Evolutionary conservation across 306 rosid species (phyloP).

Genomic region (Cicer judaicum): DNA sequence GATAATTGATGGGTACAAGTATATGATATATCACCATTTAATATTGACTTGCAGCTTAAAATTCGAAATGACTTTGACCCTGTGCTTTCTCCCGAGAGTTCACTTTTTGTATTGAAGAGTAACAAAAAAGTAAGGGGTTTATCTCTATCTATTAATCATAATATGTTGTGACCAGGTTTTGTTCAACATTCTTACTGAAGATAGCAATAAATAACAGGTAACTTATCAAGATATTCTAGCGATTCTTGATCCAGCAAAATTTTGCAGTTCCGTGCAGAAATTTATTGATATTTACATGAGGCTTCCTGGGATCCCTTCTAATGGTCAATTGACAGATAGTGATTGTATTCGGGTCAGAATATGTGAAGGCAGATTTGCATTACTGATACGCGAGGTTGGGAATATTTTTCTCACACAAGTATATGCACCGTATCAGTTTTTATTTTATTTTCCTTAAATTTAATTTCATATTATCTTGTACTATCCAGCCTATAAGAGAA

Average conservation of each 20-base stretch:
- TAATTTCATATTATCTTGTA: slow-evolving; percentile 33
- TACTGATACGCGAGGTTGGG: slow-evolving; percentile 91
- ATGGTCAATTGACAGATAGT: slow-evolving; percentile 86
- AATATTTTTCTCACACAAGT: neutral
- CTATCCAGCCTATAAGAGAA: slow-evolving; percentile 89
- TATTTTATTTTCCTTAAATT: slow-evolving; percentile 24
- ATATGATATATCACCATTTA: slow-evolving; percentile 20
- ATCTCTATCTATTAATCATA: slow-evolving; percentile 25
- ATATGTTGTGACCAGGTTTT: slow-evolving; percentile 33
- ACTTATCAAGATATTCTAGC: slow-evolving; percentile 86
- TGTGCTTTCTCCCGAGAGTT: slow-evolving; percentile 98
- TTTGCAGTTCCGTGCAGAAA: slow-evolving; percentile 95
- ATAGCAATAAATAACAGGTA: slow-evolving; percentile 66
- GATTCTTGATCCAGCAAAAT: slow-evolving; percentile 88
- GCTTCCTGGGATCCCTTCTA: slow-evolving; percentile 90
- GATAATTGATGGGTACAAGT: slow-evolving; percentile 35
- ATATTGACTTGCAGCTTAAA: slow-evolving; percentile 77
- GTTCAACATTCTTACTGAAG: slow-evolving; percentile 39
- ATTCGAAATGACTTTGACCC: slow-evolving; percentile 99
- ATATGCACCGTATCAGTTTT: slow-evolving; percentile 22
- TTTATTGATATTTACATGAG: slow-evolving; percentile 91
- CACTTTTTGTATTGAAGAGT: slow-evolving; percentile 94
- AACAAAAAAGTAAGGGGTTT: slow-evolving; percentile 72
- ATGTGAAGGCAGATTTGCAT: slow-evolving; percentile 98
- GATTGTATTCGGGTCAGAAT: slow-evolving; percentile 97